Evolutionary conservation across 257 asterid genomes (phyloP), one percentile per base, ranked within the genome.

Genomic region (Anisodus acutangulus): DNA sequence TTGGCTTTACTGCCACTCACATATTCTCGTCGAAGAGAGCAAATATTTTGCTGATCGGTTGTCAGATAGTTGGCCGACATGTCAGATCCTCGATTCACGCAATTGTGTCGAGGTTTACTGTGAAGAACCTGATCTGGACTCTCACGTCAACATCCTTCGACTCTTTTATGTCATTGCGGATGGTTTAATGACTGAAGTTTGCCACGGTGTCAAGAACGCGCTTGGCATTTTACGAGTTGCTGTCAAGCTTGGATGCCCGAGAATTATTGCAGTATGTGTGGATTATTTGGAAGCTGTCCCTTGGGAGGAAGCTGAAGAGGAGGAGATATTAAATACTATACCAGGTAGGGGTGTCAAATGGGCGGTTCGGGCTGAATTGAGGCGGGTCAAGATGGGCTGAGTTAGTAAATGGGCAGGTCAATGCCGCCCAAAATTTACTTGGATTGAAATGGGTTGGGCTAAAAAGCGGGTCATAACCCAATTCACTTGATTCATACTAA

Each of bases 231-330:
- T 94, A 55, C 87, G 89, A 41, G 97, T 89, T 11, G 97, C 98
- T 22, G 89, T 89, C 37, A 90, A 85, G 83, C 93, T 96, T 8
- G 95, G 92, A 45, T 93, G 98, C 94, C 95, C 97, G 12, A 87
- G 90, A 79, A 89, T 96, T 81, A 87, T 91, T 74, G 83, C 95
- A 9, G 84, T 91, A 1, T 96, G 98, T 87, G 96, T 90, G 5
- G 90, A 83, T 80, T 96, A 91, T 86, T 85, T 96, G 91, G 99
- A 96, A 92, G 97, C 98, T 4, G 95, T 93, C 67, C 97, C 98
- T 5, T 96, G 99, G 98, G 98, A 94, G 86, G 99, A 96, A 87
- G 83, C 97, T 0, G 98, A 96, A 86, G 98, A 96, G 76, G 99
- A 96, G 63, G 98, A 95, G 85, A 91, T 95, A n/a, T 85, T 94